These are phyloP conservation scores for Patellaria atrata DNA, from an alignment of 495 filamentous ascomycete species.

Conservation along the genomic window DNA sequence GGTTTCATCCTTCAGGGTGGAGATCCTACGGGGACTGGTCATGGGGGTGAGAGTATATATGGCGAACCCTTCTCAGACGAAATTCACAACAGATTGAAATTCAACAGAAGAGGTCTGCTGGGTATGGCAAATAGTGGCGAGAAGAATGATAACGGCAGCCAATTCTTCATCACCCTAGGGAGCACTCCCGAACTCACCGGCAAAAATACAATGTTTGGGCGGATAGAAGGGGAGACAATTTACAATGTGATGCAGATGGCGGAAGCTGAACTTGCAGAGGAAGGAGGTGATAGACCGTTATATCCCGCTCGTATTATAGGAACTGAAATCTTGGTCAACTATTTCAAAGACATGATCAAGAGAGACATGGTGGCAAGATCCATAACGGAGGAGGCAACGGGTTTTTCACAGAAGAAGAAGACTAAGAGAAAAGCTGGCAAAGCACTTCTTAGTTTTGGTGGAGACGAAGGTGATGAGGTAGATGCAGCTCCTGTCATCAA, in stretches of 20 bases:
- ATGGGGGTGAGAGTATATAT: conserved; percentile 84
- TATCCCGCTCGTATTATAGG: conserved; percentile 72
- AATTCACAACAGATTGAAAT: conserved; percentile 80
- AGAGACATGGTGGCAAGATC: conserved; percentile 35
- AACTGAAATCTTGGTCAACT: conserved; percentile 76
- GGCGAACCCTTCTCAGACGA: conserved; percentile 81
- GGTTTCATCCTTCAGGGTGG: conserved; percentile 92
- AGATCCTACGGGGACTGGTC: conserved; percentile 68
- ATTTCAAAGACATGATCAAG: conserved; percentile 76
- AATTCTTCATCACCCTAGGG: conserved; percentile 90
- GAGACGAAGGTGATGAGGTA: conserved; percentile 61
- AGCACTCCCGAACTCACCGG: conserved; percentile 72
- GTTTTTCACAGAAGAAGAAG: conserved; percentile 44
- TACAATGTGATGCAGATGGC: conserved; percentile 90
- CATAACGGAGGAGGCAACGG: conserved; percentile 30
- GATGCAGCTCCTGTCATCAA: conserved; percentile 50
- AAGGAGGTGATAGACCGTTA: conserved; percentile 68
- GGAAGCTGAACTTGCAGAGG: conserved; percentile 57
- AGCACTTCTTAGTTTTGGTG: conserved; percentile 77
- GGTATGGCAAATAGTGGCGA: conserved; percentile 78
- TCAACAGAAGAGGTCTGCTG: conserved; percentile 77
- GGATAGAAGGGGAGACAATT: conserved; percentile 85
- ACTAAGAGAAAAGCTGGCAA: conserved; percentile 72
- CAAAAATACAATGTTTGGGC: conserved; percentile 61
- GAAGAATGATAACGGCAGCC: conserved; percentile 75